Evolutionary conservation across 306 rosid species (phyloP).

Genomic region (Casuarina cunninghamiana): DNA sequence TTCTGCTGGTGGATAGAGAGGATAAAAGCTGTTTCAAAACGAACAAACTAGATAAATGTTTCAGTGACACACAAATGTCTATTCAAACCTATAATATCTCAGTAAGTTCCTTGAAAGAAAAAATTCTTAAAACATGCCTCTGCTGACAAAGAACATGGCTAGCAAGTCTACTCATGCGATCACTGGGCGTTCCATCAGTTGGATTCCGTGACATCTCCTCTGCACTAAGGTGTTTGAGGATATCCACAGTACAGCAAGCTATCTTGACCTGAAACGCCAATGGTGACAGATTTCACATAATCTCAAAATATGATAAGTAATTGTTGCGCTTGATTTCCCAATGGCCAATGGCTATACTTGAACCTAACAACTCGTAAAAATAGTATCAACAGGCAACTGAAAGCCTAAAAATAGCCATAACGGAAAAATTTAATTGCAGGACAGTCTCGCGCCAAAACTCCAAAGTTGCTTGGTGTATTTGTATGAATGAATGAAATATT

Average conservation of each 20-base stretch:
- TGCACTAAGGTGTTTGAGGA: conserved; percentile 88
- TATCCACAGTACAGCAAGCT: conserved; percentile 83
- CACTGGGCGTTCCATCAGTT: conserved; percentile 55
- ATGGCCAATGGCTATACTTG: neutral
- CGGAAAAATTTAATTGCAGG: neutral
- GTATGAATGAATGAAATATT: neutral
- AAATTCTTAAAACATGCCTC: conserved; percentile 42
- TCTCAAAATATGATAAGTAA: neutral
- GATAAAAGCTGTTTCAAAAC: conserved; percentile 76
- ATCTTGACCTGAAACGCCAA: conserved; percentile 73
- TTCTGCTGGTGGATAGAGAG: conserved; percentile 87
- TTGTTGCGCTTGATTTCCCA: neutral
- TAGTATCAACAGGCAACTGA: neutral
- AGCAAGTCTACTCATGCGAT: conserved; percentile 86
- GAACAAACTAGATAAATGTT: conserved; percentile 3
- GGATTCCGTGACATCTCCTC: conserved; percentile 87
- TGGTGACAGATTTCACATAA: conserved; percentile 1
- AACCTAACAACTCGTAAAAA: neutral
- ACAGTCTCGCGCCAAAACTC: neutral
- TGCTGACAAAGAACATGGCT: conserved; percentile 74
- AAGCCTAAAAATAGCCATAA: neutral
- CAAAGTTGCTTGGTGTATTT: neutral
- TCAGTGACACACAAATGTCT: conserved; percentile 17
- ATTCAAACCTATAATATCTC: conserved; percentile 11
- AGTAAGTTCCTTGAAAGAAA: neutral